phyloP scores from a whole-genome alignment of 768 basidiomycete species.

The Boletus eberwhitei region DNA sequence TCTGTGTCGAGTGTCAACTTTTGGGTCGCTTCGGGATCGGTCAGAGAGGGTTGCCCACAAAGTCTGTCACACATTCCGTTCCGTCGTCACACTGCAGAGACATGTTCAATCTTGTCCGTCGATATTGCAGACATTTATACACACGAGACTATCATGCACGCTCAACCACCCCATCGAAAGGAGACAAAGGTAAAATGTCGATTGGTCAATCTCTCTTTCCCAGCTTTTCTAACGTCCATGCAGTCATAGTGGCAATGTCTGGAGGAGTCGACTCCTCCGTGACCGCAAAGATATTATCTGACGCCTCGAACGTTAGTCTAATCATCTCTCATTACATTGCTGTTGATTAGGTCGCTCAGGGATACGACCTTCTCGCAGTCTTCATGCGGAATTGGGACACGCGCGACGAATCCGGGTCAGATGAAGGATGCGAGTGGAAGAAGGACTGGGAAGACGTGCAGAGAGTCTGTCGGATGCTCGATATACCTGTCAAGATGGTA shows the following conservation, averaged over 20 bases:
- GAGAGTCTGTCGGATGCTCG: slow-evolving; percentile 67
- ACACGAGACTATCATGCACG: slow-evolving; percentile 17
- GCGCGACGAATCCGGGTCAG: slow-evolving; percentile 72
- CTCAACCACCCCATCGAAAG: slow-evolving; percentile 18
- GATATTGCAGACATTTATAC: background rate
- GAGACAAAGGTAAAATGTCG: slow-evolving; percentile 28
- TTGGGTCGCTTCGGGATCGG: no score
- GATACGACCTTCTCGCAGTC: slow-evolving; percentile 79
- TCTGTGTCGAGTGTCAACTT: background rate
- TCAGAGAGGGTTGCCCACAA: no score
- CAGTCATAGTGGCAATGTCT: slow-evolving; percentile 91
- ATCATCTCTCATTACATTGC: background rate
- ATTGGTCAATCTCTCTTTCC: background rate
- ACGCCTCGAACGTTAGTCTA: slow-evolving; percentile 44
- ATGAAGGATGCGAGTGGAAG: slow-evolving; percentile 93
- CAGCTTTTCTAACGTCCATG: background rate
- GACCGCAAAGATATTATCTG: slow-evolving; percentile 69
- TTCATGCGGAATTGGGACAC: slow-evolving; percentile 98
- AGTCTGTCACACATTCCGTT: slow-evolving; percentile 1
- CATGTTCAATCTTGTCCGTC: slow-evolving; percentile 9
- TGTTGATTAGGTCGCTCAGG: slow-evolving; percentile 38
- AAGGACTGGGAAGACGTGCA: slow-evolving; percentile 92
- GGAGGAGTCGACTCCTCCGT: slow-evolving; percentile 96
- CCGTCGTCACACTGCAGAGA: background rate
- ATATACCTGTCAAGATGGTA: slow-evolving; percentile 74